Conservation (phyloP, 2,329 filamentous ascomycete species). For the Drechslera avenae region DNA sequence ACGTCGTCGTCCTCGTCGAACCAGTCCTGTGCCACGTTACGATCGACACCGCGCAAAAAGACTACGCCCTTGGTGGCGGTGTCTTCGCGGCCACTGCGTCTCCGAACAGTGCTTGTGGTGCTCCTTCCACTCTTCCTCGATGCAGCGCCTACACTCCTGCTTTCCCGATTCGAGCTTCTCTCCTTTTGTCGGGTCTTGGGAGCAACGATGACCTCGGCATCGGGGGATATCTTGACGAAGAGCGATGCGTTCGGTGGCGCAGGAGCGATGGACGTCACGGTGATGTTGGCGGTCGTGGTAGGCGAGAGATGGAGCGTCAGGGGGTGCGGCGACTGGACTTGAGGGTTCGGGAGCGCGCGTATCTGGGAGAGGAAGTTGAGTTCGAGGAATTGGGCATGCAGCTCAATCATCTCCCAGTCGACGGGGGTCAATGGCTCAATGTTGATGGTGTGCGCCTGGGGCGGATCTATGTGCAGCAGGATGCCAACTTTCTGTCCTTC, state of each 20-base stretch:
- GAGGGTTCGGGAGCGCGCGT: constrained; percentile 87
- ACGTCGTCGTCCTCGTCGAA: constrained; percentile 69
- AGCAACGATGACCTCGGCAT: constrained; percentile 96
- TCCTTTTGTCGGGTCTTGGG: constrained; percentile 83
- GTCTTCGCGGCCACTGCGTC: constrained; percentile 64
- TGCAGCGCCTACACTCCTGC: constrained; percentile 77
- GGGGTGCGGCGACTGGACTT: constrained; percentile 69
- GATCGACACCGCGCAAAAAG: constrained; percentile 81
- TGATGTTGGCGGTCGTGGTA: constrained; percentile 92
- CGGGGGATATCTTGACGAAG: constrained; percentile 90
- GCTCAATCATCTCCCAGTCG: constrained; percentile 98
- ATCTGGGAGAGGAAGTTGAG: constrained; percentile 93
- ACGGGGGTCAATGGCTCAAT: constrained; percentile 94
- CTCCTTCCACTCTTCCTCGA: constrained; percentile 81
- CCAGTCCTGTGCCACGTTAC: constrained; percentile 71
- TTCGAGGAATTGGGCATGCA: constrained; percentile 94
- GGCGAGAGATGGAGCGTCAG: constrained; percentile 92
- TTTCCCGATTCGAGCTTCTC: constrained; percentile 69
- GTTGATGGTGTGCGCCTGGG: constrained; percentile 89
- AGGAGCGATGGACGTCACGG: constrained; percentile 81
- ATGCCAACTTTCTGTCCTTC: constrained; percentile 79
- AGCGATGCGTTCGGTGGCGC: constrained; percentile 68
- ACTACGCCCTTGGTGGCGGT: constrained; percentile 67
- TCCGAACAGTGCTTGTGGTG: constrained; percentile 70
- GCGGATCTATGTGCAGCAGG: constrained; percentile 83